Base-by-base conservation (phyloP, 2,329 filamentous ascomycete species). In the Colletotrichum eleusines region DNA sequence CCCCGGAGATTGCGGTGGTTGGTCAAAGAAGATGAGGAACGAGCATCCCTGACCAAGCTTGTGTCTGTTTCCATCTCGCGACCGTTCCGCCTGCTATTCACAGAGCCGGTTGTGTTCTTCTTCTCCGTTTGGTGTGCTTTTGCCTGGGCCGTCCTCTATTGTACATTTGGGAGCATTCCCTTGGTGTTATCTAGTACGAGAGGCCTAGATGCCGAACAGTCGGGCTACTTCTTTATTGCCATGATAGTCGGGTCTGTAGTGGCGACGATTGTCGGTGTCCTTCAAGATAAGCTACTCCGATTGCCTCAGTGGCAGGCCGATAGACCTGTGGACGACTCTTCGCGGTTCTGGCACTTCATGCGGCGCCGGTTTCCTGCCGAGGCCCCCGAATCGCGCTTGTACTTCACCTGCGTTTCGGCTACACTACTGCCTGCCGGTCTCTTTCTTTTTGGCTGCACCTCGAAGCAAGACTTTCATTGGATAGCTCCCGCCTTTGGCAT, bases 51-150 rank as follows among this genome's bases (percentile, higher is more conserved):
- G 14, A 75, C 77, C 23, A 88, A 87, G 69, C 93, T 95, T 88
- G 90, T 97, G 63, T 83, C 85, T 7, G 89, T 93, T 16, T 96
- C 93, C 0, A 81, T 95, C 8, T 90, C 89, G 73, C 88, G 94
- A 0, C 94, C 94, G 0, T 97, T 97, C 78, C 89, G 91, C 76
- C 86, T 95, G 1, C 88, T 95, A 20, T 82, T 91, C 74, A 94
- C 92, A 0, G 92, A 95, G 74, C 91, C 92, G 0, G 90, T 94
- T 12, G 92, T 95, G 18, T 94, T 94, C 80, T 94, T 89, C 83
- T 98, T 98, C 83, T 94, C 92, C 0, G 84, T 97, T 0, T 98
- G 95, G 95, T 91, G 94, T 0, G 87, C 93, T 0, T 98, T 98
- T 79, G 91, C 91, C 26, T 98, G 95, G 95, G 94, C 92, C 0